phyloP scores from a whole-genome alignment of 202 grass and related monocot genomes.

The Panicum hallii region DNA sequence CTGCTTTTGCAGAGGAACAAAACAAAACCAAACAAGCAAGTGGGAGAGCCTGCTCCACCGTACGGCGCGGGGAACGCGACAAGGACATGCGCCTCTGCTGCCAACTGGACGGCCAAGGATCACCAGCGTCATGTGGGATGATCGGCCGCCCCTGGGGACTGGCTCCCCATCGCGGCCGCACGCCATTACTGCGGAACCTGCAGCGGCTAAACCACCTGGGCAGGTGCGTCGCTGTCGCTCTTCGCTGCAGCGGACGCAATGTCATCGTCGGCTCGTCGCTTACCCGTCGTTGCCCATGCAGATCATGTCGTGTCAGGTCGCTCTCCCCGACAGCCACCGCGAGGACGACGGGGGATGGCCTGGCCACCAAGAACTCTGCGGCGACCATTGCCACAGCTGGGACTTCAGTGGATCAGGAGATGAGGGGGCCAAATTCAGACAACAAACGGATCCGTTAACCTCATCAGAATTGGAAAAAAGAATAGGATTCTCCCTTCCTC shows the following conservation, averaged over 20 bases:
- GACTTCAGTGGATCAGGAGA: neutral
- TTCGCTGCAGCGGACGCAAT: neutral
- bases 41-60: neutral
- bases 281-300: conserved; percentile 9
- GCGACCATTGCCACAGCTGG: neutral
- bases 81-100: neutral
- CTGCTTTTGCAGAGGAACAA: neutral
- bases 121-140: neutral
- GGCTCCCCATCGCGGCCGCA: neutral
- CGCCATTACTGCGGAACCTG: conserved; percentile 7
- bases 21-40: too few species aligned
- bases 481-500: too few species aligned
- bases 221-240: neutral
- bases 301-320: conserved; percentile 25
- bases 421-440: neutral
- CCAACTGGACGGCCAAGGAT: neutral
- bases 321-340: neutral
- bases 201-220: neutral
- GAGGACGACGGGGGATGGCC: neutral
- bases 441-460: neutral
- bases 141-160: neutral
- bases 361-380: neutral
- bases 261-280: neutral
- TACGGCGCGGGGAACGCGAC: conserved; percentile 17
- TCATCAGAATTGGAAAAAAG: too few species aligned